Percentiles rank a stretch among this genome's conserved stretches.
phyloP scores from a whole-genome alignment of 2,329 filamentous ascomycete genomes.

The Hypoxylon sp. region DNA sequence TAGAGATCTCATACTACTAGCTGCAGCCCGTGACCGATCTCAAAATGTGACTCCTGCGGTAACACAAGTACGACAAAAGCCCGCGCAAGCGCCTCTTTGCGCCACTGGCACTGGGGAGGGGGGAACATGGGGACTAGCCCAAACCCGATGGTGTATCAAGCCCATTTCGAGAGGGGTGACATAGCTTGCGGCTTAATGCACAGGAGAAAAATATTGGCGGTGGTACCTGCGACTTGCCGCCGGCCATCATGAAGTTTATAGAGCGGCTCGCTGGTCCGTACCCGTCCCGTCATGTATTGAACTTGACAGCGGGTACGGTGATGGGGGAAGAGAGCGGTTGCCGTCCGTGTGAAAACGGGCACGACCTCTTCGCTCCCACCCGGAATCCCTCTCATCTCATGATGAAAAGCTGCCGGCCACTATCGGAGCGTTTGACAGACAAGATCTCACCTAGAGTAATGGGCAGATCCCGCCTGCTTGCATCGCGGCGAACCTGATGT shows the following conservation, averaged over 20 bases:
- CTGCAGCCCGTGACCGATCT: slow-evolving; percentile 40
- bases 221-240: slow-evolving; percentile 37
- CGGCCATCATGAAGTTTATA: slow-evolving; percentile 18
- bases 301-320: slow-evolving; percentile 14
- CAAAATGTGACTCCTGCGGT: slow-evolving; percentile 30
- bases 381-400: not conserved
- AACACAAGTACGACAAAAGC: slow-evolving; percentile 21
- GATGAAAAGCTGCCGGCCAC: not conserved
- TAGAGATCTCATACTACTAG: slow-evolving; percentile 36
- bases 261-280: slow-evolving; percentile 21
- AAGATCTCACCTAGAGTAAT: slow-evolving; percentile 50
- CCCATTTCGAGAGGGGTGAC: slow-evolving; percentile 32
- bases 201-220: slow-evolving; percentile 24
- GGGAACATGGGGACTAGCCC: slow-evolving; percentile 1
- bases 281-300: slow-evolving; percentile 27
- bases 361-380: slow-evolving; percentile 1
- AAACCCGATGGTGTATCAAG: slow-evolving; percentile 34
- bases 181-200: slow-evolving; percentile 37
- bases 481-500: slow-evolving; percentile 47
- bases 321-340: not conserved
- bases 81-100: slow-evolving; percentile 22
- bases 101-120: slow-evolving; percentile 1
- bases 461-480: slow-evolving; percentile 49
- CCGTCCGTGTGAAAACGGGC: not conserved
- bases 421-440: slow-evolving; percentile 38